phyloP scores from a whole-genome alignment of 106 monocot genomes.

The Alisma plantagoaquatica region DNA sequence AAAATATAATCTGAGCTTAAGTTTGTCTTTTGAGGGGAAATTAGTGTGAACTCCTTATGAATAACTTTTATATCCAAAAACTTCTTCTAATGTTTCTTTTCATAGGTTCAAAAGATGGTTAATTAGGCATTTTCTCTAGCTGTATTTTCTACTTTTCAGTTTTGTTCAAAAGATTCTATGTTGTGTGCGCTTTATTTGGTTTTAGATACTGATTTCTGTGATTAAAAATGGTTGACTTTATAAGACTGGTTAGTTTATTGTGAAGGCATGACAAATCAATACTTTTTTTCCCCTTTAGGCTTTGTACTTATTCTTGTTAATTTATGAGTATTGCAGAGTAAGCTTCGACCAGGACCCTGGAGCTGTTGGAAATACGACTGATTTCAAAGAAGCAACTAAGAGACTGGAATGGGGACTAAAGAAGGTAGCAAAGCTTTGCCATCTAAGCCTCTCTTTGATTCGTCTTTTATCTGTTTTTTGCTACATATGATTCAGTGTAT shows the following conservation, averaged over 20 bases:
- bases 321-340: conserved; percentile 60
- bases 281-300: too few species aligned
- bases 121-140: too few species aligned
- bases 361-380: conserved; percentile 64
- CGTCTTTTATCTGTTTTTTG: background rate
- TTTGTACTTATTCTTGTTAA: background rate
- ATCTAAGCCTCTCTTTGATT: background rate
- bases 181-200: too few species aligned
- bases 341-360: conserved; percentile 84
- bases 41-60: too few species aligned
- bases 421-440: conserved; percentile 36
- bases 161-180: too few species aligned
- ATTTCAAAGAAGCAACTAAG: conserved; percentile 77
- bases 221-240: conserved; percentile 1
- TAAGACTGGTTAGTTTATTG: background rate
- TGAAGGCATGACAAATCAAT: background rate
- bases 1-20: too few species aligned
- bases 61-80: too few species aligned
- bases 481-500: background rate
- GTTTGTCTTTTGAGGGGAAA: too few species aligned
- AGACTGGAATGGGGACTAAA: conserved; percentile 79
- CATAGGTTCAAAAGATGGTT: too few species aligned
- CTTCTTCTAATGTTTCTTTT: too few species aligned
- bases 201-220: too few species aligned
- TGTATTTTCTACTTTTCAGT: too few species aligned